Conservation (phyloP, 169 alveolate species). For the Plasmodium gaboni region DNA sequence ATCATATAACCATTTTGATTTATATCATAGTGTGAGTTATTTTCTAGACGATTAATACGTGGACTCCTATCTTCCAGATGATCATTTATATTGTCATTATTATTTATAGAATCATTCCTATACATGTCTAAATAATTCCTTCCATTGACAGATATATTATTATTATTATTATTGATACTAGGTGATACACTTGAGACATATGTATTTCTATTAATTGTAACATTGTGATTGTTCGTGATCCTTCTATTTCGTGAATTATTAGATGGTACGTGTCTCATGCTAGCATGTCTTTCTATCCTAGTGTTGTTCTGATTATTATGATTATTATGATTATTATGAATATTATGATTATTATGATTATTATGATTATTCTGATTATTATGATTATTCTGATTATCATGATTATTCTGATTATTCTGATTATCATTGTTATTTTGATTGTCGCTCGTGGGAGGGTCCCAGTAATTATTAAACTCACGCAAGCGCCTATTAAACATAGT, state of each 20-base stretch:
- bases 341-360: background rate
- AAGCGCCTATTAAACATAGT: conserved; percentile 68
- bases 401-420: background rate
- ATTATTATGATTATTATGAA: background rate
- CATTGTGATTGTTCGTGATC: background rate
- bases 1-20: too few species aligned
- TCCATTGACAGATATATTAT: background rate
- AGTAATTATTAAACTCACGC: conserved; percentile 58
- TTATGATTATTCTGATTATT: background rate
- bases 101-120: background rate
- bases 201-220: too few species aligned
- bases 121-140: background rate
- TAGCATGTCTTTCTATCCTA: background rate
- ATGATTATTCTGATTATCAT: background rate
- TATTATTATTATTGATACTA: conserved; percentile 1
- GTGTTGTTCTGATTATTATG: background rate
- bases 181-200: too few species aligned
- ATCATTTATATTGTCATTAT: too few species aligned
- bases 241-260: conserved; percentile 3
- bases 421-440: background rate
- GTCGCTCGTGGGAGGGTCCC: conserved; percentile 22
- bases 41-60: too few species aligned
- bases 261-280: background rate
- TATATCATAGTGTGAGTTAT: too few species aligned
- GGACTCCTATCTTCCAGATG: too few species aligned